phyloP scores from a whole-genome alignment of 169 alveolate genomes.

The Condylostoma magnum region DNA sequence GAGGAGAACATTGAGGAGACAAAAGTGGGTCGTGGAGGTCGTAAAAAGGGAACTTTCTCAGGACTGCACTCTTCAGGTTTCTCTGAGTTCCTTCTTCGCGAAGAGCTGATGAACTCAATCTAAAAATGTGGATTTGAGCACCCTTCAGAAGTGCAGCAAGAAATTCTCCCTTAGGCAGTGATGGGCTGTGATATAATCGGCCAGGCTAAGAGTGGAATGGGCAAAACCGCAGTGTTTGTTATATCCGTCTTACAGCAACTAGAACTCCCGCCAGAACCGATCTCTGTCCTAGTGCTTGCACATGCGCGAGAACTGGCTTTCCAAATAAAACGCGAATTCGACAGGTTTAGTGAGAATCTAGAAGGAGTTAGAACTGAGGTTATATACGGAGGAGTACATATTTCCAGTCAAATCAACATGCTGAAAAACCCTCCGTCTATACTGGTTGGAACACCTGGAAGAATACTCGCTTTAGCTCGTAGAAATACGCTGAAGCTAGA shows the following conservation, averaged over 20 bases:
- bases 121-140: conserved; percentile 98
- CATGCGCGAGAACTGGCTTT: conserved; percentile 99
- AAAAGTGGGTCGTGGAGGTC: not conserved
- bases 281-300: conserved; percentile 91
- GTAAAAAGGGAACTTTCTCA: conserved; percentile 28
- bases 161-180: conserved; percentile 98
- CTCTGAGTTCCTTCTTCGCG: conserved; percentile 96
- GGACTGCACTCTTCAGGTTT: conserved; percentile 88
- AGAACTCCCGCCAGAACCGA: conserved; percentile 86
- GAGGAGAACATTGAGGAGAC: not conserved
- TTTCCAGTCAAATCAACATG: conserved; percentile 90
- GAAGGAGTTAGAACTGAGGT: conserved; percentile 94
- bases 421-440: conserved; percentile 97
- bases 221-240: conserved; percentile 99
- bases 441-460: conserved; percentile 99
- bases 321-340: conserved; percentile 98
- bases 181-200: conserved; percentile 97
- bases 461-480: conserved; percentile 93
- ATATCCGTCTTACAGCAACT: conserved; percentile 95
- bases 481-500: conserved; percentile 91
- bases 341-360: conserved; percentile 94
- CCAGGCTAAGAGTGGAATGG: conserved; percentile 99
- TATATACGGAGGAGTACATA: conserved; percentile 98
- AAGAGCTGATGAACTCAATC: conserved; percentile 95
- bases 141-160: conserved; percentile 99